Evolutionary conservation across 305 asterid genomes (phyloP).

Genomic region (Fraxinus platypoda): DNA sequence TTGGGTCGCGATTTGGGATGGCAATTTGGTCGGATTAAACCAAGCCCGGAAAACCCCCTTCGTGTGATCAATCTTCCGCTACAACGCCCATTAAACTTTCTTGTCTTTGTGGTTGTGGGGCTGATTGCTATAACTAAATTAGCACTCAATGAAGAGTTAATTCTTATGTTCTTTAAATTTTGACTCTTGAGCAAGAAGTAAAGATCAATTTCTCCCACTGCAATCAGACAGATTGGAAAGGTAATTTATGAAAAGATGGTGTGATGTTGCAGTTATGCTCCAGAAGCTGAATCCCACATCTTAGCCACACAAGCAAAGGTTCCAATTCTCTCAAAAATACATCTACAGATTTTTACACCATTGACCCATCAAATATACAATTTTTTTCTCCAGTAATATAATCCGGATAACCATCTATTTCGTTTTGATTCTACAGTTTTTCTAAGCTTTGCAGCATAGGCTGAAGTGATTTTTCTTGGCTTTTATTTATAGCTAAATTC

Average conservation of each 20-base stretch:
- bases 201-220: too few species aligned
- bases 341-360: background rate
- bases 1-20: too few species aligned
- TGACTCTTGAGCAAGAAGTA: too few species aligned
- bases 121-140: too few species aligned
- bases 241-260: background rate
- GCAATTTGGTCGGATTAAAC: too few species aligned
- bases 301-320: background rate
- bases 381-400: background rate
- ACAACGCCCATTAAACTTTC: too few species aligned
- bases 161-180: too few species aligned
- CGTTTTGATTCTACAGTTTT: background rate
- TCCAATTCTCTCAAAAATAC: background rate
- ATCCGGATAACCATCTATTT: background rate
- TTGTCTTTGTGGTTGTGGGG: too few species aligned
- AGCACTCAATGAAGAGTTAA: too few species aligned
- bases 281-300: background rate
- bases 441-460: background rate
- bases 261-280: background rate
- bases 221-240: background rate
- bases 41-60: too few species aligned
- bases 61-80: too few species aligned
- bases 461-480: background rate
- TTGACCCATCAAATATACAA: background rate
- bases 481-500: conserved; percentile 29